Percentiles rank a stretch among this genome's conserved stretches.
These are phyloP conservation scores for Pyrenula aspistea DNA, from an alignment of 495 filamentous ascomycete species.

Conservation along the genomic window DNA sequence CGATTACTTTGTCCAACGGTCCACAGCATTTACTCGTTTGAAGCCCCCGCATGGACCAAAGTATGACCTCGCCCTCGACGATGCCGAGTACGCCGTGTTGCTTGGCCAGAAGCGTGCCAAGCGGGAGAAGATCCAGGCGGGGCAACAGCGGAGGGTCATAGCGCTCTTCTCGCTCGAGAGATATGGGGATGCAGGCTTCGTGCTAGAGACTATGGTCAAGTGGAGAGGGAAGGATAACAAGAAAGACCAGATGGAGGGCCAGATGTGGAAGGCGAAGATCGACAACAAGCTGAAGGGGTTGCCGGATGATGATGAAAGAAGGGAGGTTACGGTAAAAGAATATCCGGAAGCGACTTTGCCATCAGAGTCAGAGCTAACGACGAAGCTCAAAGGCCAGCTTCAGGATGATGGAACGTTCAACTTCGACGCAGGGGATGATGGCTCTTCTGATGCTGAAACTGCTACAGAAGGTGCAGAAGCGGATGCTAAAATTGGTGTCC, in stretches of 20 bases:
- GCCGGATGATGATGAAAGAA: slow-evolving; percentile 45
- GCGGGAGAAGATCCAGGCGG: slow-evolving; percentile 64
- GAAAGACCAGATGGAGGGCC: slow-evolving; percentile 11
- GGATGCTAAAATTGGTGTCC: slow-evolving; percentile 10
- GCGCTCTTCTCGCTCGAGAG: slow-evolving; percentile 57
- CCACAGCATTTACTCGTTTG: slow-evolving; percentile 66
- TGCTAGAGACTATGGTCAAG: slow-evolving; percentile 54
- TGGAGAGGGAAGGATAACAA: slow-evolving; percentile 50
- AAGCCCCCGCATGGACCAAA: slow-evolving; percentile 34
- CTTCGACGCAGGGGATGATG: neutral
- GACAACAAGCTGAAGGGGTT: slow-evolving; percentile 37
- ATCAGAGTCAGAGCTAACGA: slow-evolving; percentile 21
- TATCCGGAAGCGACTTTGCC: slow-evolving; percentile 48
- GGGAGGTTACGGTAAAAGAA: slow-evolving; percentile 45
- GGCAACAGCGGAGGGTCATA: slow-evolving; percentile 72
- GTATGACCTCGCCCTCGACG: slow-evolving; percentile 48
- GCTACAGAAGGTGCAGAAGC: neutral
- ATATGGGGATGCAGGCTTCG: slow-evolving; percentile 64
- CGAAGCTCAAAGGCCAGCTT: slow-evolving; percentile 19
- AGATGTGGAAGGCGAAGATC: slow-evolving; percentile 52
- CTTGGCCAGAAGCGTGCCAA: slow-evolving; percentile 62
- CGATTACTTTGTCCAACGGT: slow-evolving; percentile 77
- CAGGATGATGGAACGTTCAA: slow-evolving; percentile 11
- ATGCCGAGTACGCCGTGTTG: slow-evolving; percentile 68
- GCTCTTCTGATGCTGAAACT: neutral